These are phyloP conservation scores for Euphorbia pulcherrima DNA, from an alignment of 345 rosid species.

Conservation along the genomic window DNA sequence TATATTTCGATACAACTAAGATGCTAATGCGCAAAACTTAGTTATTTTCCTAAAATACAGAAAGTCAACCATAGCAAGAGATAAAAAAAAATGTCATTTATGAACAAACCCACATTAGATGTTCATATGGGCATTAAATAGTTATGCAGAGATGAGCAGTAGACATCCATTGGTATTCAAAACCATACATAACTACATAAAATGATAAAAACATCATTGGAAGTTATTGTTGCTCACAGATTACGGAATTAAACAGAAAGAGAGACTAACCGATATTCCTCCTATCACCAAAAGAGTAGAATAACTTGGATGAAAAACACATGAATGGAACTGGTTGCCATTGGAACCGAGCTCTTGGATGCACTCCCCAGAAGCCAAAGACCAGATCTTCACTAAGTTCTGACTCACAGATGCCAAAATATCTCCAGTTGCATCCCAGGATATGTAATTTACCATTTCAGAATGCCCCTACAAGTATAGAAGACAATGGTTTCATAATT, in stretches of 20 bases:
- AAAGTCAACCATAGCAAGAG: too few relatives aligned
- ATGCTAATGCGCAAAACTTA: not conserved
- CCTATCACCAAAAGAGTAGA: conserved; percentile 54
- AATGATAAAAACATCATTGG: not conserved
- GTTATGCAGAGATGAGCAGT: not conserved
- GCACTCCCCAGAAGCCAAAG: conserved; percentile 52
- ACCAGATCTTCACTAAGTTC: conserved; percentile 63
- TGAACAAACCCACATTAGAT: too few relatives aligned
- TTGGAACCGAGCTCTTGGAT: conserved; percentile 48
- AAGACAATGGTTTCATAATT: not conserved
- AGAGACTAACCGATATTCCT: conserved; percentile 41
- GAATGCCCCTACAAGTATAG: conserved; percentile 47
- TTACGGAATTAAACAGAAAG: not conserved
- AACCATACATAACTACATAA: not conserved
- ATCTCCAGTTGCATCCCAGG: conserved; percentile 65
- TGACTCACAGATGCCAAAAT: conserved; percentile 63
- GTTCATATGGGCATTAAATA: too few relatives aligned
- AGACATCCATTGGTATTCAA: not conserved
- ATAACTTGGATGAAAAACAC: conserved; percentile 63
- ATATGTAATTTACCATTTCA: conserved; percentile 50
- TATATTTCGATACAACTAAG: not conserved
- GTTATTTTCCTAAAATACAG: too few relatives aligned
- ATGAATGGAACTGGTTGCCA: conserved; percentile 55
- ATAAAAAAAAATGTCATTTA: too few relatives aligned
- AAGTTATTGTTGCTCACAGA: not conserved